Evolutionary conservation across 2,329 filamentous ascomycete genomes (phyloP), one percentile per base, ranked within the genome.

Genomic region (Zymoseptoria ardabiliae): DNA sequence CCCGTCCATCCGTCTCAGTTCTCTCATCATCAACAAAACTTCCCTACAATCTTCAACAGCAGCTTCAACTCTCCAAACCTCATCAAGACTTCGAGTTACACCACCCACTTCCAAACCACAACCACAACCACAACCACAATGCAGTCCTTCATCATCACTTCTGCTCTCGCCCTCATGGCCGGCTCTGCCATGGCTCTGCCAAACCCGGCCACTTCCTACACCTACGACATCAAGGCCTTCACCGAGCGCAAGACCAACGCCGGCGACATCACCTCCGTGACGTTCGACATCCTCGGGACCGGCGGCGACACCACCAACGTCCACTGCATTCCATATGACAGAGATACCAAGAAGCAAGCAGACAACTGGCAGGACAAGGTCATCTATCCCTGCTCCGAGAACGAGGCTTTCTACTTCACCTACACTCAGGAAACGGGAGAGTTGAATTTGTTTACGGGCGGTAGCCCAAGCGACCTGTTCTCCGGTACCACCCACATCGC

Each of bases 201-300:
- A 58, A 30, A 48, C 54, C 21, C 49, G 6, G 20, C 19, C 50
- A 6, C 17, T 5, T 19, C 41, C 25, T 49, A 48, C 5, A 55
- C 48, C 54, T 64, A 59, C 58, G 19, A 58, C 11, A 63, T 64
- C 58, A 53, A 56, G 20, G 57, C 56, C 61, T 61, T 64, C 50
- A 58, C 49, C 41, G n/a, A 45, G 28, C 58, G 52, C 56, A 59
- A 63, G 48, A 23, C 20, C 56, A 35, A 61, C 53, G 58, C 58
- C 54, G 22, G 30, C 9, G 45, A 35, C 49, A 60, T 63, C 56
- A 54, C 11, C 57, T 50, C 56, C 52, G 20, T 64, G 13, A 56
- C 52, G 41, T 64, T 64, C 61, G 21, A 50, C 57, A 61, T 64
- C 56, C 10, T 53, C 54, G 52, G 61, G 41, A 61, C 63, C 48